phyloP scores from a whole-genome alignment of 495 filamentous ascomycete species.

The Darksidea phi region DNA sequence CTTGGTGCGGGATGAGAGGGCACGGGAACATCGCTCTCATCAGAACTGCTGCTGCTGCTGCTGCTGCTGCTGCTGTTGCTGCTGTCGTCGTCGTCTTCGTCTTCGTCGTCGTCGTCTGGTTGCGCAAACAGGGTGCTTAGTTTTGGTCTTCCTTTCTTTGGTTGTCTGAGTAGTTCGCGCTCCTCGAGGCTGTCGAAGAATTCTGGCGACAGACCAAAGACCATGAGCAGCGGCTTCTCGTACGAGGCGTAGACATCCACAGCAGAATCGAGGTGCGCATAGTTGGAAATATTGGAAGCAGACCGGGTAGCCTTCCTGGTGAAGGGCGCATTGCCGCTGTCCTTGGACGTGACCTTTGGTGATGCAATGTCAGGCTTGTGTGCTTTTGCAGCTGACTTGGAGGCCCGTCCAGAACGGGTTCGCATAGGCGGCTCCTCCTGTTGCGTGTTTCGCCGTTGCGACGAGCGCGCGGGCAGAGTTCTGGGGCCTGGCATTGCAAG shows the following conservation, averaged over 20 bases:
- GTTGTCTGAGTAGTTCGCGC: background rate
- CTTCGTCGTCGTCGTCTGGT: slow-evolving; percentile 1
- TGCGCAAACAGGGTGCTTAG: background rate
- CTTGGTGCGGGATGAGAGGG: background rate
- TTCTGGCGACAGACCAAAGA: slow-evolving; percentile 24
- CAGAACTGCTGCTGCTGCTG: background rate
- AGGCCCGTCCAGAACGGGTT: slow-evolving; percentile 28
- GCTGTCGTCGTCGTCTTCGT: slow-evolving; percentile 2
- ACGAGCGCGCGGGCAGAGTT: slow-evolving; percentile 12
- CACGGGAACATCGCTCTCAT: slow-evolving; percentile 15
- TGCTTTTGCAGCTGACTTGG: slow-evolving; percentile 27
- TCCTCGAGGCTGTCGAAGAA: slow-evolving; percentile 16
- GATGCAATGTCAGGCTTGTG: slow-evolving; percentile 10
- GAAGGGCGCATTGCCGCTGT: slow-evolving; percentile 5
- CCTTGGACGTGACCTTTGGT: slow-evolving; percentile 14
- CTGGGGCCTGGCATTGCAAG: slow-evolving; percentile 10
- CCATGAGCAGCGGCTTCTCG: slow-evolving; percentile 14
- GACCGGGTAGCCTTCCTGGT: slow-evolving; percentile 27
- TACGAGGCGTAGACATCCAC: slow-evolving; percentile 12
- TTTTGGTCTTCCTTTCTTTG: background rate
- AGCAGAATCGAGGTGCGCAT: slow-evolving; percentile 13
- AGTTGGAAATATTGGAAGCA: slow-evolving; percentile 28
- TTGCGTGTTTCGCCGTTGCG: slow-evolving; percentile 13
- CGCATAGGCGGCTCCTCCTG: slow-evolving; percentile 20
- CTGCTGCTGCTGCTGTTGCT: too few species aligned